These are phyloP conservation scores for Arthroderma sp. DNA, from an alignment of 2,329 filamentous ascomycete genomes.

Conservation along the genomic window DNA sequence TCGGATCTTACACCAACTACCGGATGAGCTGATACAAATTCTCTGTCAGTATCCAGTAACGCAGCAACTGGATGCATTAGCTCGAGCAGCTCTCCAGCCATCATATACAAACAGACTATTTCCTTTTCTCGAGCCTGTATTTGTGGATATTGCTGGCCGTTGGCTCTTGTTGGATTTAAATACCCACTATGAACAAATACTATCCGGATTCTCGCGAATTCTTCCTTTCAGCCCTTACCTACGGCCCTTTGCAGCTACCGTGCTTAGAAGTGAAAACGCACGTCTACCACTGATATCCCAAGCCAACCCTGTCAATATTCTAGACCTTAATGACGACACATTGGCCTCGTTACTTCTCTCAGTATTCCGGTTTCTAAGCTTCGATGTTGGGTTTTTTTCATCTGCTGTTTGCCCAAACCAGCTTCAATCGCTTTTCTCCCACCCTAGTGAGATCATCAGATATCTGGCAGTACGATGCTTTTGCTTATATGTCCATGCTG, in stretches of 20 bases:
- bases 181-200: constrained; percentile 30
- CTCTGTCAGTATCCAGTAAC: constrained; percentile 49
- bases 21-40: constrained; percentile 54
- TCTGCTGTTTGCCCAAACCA: constrained; percentile 50
- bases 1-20: constrained; percentile 45
- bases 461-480: constrained; percentile 75
- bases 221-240: constrained; percentile 73
- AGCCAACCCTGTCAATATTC: constrained; percentile 18
- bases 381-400: constrained; percentile 57
- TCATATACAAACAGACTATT: constrained; percentile 46
- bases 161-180: constrained; percentile 44
- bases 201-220: constrained; percentile 65
- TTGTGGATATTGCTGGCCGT: constrained; percentile 70
- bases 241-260: constrained; percentile 54
- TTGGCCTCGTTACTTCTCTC: constrained; percentile 47
- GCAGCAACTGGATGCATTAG: constrained; percentile 52
- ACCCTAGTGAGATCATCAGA: constrained; percentile 47
- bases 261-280: constrained; percentile 22
- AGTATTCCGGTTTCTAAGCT: constrained; percentile 65
- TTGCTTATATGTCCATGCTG: constrained; percentile 62
- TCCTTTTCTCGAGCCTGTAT: constrained; percentile 57
- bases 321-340: constrained; percentile 24
- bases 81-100: constrained; percentile 55
- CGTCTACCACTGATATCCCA: constrained; percentile 21
- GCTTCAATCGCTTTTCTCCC: constrained; percentile 55